Evolutionary conservation across 257 asterid genomes (phyloP), one percentile per base, ranked within the genome.

Genomic region (Przewalskia tangutica): DNA sequence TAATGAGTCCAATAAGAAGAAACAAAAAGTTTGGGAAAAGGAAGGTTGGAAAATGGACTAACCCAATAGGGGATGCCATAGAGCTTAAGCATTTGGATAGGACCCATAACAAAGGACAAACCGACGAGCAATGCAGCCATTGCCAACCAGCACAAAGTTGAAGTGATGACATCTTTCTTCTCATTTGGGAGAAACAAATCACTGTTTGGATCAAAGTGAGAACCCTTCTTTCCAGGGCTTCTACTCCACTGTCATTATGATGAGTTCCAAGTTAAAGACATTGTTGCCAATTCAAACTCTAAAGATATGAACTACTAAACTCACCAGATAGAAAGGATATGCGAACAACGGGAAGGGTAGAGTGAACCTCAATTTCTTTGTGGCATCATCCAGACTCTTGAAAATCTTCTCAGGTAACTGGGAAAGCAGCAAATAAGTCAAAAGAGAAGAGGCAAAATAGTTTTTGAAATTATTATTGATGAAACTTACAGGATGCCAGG

Each of bases 271-370:
- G 54, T 66, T 77, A 84, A 4, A 38, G 81, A 79, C 1, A 23
- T n/a, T 48, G 20, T 76, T 48, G 60, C 38, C 18, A 53, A 20
- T 18, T 44, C 44, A 48, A 73, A 62, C 3, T 36, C 5, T 6
- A 34, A 65, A 20, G 3, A 46, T 38, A 6, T 27, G 59, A 64
- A 17, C 11, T 48, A n/a, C n/a, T n/a, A n/a, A n/a, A 16, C 66
- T 88, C 80, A 95, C 98, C 89, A 95, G 92, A 86, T 95, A 95
- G 84, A 95, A 79, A 71, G 98, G 98, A 79, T 89, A 95, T 63
- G 98, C 98, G 64, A 95, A 88, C 93, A 95, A 77, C 65, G 98
- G 98, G 82, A 95, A 95, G 63, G 98, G 98, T 84, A 93, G 85
- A 71, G 94, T 95, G 90, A 95, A 95, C 85, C 98, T 92, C 89